Evolutionary conservation across 345 rosid species (phyloP), one percentile per base, ranked within the genome.

Genomic region (Excoecaria agallocha): DNA sequence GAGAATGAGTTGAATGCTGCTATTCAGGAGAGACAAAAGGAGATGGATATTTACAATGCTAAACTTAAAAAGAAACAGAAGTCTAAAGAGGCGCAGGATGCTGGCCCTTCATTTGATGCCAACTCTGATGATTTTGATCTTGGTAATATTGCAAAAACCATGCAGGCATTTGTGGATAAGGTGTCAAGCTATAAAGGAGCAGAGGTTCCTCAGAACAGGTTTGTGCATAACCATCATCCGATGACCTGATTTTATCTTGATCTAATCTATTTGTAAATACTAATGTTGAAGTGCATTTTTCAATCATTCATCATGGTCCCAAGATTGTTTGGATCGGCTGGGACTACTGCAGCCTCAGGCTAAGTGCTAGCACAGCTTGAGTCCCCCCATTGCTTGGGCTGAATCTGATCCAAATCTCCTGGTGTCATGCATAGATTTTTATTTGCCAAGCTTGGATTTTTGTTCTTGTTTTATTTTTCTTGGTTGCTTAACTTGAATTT

Each of bases 131-230:
- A 85, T 77, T 85, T 83, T 83, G 89, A 91, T 83, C 91, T 90
- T 38, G 80, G 90, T 30, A 84, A 84, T 75, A 80, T 95, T 68
- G 86, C 93, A 60, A 89, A 87, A 81, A 81, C 82, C 71, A 93
- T 95, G 93, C 84, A 93, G 79, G 84, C 89, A 11, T 93, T 93
- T 72, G 90, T 95, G 20, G 86, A 87, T 4, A 91, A 88, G 78
- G 85, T 88, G 49, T 91, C 98, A 38, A 89, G 97, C 83, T 88
- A 86, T 77, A 77, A 89, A 79, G 99, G 94, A 73, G 98, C 94
- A 30, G 99, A 95, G 77, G 85, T 93, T 80, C 97, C 96, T 39
- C 79, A 84, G 74, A 84, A 84, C 82, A 86, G 92, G 98, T 94
- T 71, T 37, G 77, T 75, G 25, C 30, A 24, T 22, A 22, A 56